phyloP scores from a whole-genome alignment of 108 stramenopile genomes.

The Epithemia pelagica region DNA sequence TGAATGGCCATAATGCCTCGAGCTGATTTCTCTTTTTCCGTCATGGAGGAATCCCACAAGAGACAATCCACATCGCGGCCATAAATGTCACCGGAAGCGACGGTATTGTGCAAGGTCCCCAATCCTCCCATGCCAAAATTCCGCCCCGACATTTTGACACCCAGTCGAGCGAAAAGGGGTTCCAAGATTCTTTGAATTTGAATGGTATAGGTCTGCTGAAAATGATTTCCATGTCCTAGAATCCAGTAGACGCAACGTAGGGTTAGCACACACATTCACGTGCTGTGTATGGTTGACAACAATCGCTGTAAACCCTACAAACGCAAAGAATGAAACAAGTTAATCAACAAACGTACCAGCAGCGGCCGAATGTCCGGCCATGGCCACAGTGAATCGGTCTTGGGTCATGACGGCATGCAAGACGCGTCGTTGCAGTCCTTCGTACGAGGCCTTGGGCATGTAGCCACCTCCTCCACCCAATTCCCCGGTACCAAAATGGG shows the following conservation, averaged over 20 bases:
- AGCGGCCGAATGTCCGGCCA: conserved; percentile 56
- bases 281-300: no score
- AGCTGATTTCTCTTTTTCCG: conserved; percentile 7
- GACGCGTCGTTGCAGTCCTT: conserved; percentile 54
- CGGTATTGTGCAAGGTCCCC: conserved; percentile 39
- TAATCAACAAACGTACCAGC: conserved; percentile 25
- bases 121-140: conserved; percentile 61
- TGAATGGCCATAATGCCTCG: conserved; percentile 55
- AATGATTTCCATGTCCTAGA: conserved; percentile 60
- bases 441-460: conserved; percentile 41
- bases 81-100: conserved; percentile 61
- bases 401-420: conserved; percentile 80
- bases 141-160: conserved; percentile 35
- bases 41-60: conserved; percentile 64
- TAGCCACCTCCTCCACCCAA: conserved; percentile 35
- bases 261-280: no score
- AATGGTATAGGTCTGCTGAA: conserved; percentile 64
- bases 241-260: no score
- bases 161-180: conserved; percentile 69
- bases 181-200: conserved; percentile 60
- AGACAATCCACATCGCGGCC: conserved; percentile 69
- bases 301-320: no score
- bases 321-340: background rate
- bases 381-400: conserved; percentile 18
- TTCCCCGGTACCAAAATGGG: conserved; percentile 6